These are phyloP conservation scores for Kodamaea leandrae DNA, from an alignment of 805 yeast species.

Conservation along the genomic window DNA sequence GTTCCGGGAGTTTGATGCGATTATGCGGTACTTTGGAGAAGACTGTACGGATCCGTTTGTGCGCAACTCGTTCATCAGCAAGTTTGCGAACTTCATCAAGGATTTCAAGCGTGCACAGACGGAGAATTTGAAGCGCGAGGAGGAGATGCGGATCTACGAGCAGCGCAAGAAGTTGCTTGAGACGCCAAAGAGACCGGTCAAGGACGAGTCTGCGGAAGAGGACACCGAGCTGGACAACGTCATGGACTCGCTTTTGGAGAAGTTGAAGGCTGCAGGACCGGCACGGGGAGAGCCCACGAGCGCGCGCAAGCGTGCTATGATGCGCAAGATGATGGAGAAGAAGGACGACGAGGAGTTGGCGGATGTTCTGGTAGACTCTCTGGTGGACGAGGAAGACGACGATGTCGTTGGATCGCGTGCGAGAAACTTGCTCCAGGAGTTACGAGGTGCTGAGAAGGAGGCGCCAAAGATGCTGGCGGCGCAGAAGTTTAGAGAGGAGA, in stretches of 20 bases:
- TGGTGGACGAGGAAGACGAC: constrained; percentile 5
- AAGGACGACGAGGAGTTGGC: constrained; percentile 17
- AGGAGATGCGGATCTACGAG: constrained; percentile 67
- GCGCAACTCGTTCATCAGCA: constrained; percentile 58
- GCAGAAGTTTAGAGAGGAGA: constrained; percentile 40
- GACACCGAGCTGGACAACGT: constrained; percentile 49
- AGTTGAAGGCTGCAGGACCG: constrained; percentile 83
- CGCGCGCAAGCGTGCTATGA: constrained; percentile 77
- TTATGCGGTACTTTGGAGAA: constrained; percentile 74
- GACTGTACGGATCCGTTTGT: constrained; percentile 54
- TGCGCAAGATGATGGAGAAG: constrained; percentile 54
- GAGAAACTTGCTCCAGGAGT: constrained; percentile 57
- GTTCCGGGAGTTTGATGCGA: constrained; percentile 49
- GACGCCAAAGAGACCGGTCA: constrained; percentile 34
- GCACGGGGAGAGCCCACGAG: constrained; percentile 71
- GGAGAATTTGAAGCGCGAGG: constrained; percentile 67
- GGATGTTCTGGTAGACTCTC: constrained; percentile 9
- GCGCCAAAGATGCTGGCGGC: constrained; percentile 36
- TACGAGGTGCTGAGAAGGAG: constrained; percentile 42
- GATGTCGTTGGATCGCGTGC: constrained; percentile 43
- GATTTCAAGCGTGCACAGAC: constrained; percentile 63
- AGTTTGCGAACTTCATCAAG: constrained; percentile 56
- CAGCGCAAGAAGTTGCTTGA: constrained; percentile 66
- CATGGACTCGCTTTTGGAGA: constrained; percentile 85
- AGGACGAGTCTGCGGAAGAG: constrained; percentile 28